Conservation (phyloP, 306 rosid genomes). For the Sphenostylis stenocarpa region DNA sequence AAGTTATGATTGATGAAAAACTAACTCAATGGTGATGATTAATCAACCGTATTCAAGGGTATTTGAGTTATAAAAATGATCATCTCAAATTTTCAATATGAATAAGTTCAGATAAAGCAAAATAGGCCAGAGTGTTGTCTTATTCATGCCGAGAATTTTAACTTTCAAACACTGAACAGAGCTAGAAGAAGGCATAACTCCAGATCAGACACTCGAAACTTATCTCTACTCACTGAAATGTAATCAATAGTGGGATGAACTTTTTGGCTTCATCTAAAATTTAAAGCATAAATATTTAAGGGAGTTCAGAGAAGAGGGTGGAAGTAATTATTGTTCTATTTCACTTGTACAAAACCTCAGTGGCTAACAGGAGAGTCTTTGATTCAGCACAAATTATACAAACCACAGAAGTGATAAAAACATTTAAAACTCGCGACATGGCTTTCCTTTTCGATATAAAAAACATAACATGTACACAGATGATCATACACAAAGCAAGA, state of each 20-base stretch:
- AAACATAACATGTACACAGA: neutral
- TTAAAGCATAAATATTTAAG: neutral
- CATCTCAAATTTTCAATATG: neutral
- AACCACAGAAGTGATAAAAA: neutral
- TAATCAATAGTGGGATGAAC: neutral
- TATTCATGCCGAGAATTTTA: neutral
- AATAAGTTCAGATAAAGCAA: neutral
- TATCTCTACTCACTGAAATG: neutral
- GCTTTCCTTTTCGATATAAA: neutral
- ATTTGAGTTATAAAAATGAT: neutral
- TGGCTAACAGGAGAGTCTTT: neutral
- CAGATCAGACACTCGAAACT: neutral
- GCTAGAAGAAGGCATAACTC: neutral
- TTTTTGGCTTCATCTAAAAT: neutral
- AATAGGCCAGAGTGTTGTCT: neutral
- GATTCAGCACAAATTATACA: neutral
- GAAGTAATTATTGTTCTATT: neutral
- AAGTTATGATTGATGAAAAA: neutral
- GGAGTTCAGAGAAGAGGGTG: slow-evolving; percentile 7
- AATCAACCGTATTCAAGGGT: neutral
- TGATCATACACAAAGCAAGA: neutral
- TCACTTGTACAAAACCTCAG: neutral
- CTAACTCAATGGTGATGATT: neutral
- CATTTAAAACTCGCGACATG: neutral
- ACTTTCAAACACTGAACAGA: neutral